phyloP scores from a whole-genome alignment of 2,329 filamentous ascomycete genomes.

The Onygenales sp. region DNA sequence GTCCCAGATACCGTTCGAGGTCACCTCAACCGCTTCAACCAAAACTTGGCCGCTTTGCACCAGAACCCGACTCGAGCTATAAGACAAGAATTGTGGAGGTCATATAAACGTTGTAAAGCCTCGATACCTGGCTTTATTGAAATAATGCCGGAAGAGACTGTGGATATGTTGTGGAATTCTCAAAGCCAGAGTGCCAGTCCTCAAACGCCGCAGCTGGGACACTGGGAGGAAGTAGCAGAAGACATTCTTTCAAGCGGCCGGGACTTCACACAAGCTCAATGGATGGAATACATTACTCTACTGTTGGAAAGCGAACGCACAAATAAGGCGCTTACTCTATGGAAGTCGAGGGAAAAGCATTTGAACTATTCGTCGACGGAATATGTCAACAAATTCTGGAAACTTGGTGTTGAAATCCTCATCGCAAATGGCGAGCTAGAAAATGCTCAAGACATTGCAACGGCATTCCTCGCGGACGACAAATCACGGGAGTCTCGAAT shows the following conservation, averaged over 20 bases:
- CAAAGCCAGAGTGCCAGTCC: constrained; percentile 35
- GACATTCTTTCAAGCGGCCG: constrained; percentile 56
- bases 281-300: constrained; percentile 59
- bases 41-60: constrained; percentile 23
- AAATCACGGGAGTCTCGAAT: constrained; percentile 26
- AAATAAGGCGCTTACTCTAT: constrained; percentile 52
- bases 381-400: constrained; percentile 34
- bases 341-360: constrained; percentile 49
- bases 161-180: constrained; percentile 59
- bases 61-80: constrained; percentile 20
- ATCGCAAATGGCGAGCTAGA: constrained; percentile 38
- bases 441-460: constrained; percentile 41
- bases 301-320: constrained; percentile 55
- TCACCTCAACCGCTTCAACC: constrained; percentile 33
- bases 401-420: constrained; percentile 43
- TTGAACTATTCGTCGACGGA: constrained; percentile 37
- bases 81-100: constrained; percentile 37
- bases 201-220: constrained; percentile 45
- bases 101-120: constrained; percentile 42
- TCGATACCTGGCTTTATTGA: constrained; percentile 38
- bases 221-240: constrained; percentile 52
- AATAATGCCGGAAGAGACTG: constrained; percentile 50
- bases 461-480: constrained; percentile 30
- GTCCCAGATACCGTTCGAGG: constrained; percentile 26
- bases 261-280: constrained; percentile 47